These are phyloP conservation scores for Cynara cardunculus DNA, from an alignment of 129 eudicot species.

Conservation along the genomic window DNA sequence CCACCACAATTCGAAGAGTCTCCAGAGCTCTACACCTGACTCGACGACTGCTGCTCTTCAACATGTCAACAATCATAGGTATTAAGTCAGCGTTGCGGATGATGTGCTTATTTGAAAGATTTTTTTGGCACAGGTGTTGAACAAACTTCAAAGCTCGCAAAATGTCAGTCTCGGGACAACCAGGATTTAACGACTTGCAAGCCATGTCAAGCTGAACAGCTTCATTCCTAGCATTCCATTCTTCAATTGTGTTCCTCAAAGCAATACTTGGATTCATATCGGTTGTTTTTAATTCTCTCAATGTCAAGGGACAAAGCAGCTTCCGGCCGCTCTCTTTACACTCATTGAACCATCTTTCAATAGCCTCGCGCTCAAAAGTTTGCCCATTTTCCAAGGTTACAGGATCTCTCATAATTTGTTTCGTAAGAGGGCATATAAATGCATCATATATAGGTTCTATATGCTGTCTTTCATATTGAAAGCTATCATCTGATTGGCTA, in stretches of 20 bases:
- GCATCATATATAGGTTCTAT: conserved; percentile 86
- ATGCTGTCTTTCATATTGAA: conserved; percentile 61
- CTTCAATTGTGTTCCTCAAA: conserved; percentile 76
- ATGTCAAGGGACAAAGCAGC: conserved; percentile 70
- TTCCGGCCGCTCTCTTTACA: conserved; percentile 67
- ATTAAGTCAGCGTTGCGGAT: conserved; percentile 62
- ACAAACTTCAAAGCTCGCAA: conserved; percentile 71
- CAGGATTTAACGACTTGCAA: conserved; percentile 46
- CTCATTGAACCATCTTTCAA: conserved; percentile 89
- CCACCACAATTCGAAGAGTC: conserved; percentile 75
- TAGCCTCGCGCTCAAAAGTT: conserved; percentile 90
- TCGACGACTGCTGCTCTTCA: conserved; percentile 69
- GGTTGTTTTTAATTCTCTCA: conserved; percentile 63
- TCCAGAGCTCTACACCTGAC: conserved; percentile 75
- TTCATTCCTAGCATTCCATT: conserved; percentile 96
- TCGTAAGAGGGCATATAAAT: conserved; percentile 87
- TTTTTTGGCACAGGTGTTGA: conserved; percentile 60
- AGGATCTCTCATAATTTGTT: conserved; percentile 87
- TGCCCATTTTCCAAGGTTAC: conserved; percentile 82
- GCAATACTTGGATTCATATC: conserved; percentile 88
- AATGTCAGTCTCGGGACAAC: conserved; percentile 59
- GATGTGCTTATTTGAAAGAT: conserved; percentile 52
- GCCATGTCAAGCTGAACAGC: conserved; percentile 93
- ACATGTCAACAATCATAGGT: conserved; percentile 67
- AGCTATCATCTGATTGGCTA: conserved; percentile 78